Evolutionary conservation across 2,329 filamentous ascomycete genomes (phyloP).

Genomic region (Microdochium paspali): DNA sequence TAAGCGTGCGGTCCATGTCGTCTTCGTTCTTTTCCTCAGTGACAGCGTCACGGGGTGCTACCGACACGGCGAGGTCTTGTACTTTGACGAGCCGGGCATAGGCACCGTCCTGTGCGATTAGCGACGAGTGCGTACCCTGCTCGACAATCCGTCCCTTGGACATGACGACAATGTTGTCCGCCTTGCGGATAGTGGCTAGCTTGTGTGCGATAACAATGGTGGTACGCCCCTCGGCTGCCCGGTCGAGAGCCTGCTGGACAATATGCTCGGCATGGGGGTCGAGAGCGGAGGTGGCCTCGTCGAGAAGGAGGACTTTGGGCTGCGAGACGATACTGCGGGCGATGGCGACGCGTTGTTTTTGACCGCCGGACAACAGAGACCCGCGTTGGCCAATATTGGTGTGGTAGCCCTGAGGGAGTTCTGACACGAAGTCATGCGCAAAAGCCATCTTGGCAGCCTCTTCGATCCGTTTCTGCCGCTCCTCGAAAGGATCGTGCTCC

Average conservation of each 20-base stretch:
- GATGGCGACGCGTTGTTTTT: constrained; percentile 57
- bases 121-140: constrained; percentile 11
- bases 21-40: neutral
- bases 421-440: constrained; percentile 47
- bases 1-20: neutral
- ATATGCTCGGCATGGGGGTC: constrained; percentile 33
- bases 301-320: constrained; percentile 55
- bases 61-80: constrained; percentile 4
- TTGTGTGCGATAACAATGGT: constrained; percentile 58
- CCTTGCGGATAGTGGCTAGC: constrained; percentile 41
- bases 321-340: constrained; percentile 55
- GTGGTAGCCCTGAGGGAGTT: constrained; percentile 46
- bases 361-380: constrained; percentile 57
- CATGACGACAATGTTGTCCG: constrained; percentile 30
- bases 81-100: constrained; percentile 10
- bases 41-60: neutral
- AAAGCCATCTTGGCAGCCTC: constrained; percentile 48
- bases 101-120: constrained; percentile 6
- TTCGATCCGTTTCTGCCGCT: constrained; percentile 35
- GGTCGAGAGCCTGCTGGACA: constrained; percentile 46
- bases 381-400: constrained; percentile 57
- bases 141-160: constrained; percentile 11
- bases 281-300: constrained; percentile 56
- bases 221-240: constrained; percentile 48
- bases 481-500: constrained; percentile 22